Evolutionary conservation across 352 stramenopile species (phyloP).

Genomic region (Blastocystis hominis): DNA sequence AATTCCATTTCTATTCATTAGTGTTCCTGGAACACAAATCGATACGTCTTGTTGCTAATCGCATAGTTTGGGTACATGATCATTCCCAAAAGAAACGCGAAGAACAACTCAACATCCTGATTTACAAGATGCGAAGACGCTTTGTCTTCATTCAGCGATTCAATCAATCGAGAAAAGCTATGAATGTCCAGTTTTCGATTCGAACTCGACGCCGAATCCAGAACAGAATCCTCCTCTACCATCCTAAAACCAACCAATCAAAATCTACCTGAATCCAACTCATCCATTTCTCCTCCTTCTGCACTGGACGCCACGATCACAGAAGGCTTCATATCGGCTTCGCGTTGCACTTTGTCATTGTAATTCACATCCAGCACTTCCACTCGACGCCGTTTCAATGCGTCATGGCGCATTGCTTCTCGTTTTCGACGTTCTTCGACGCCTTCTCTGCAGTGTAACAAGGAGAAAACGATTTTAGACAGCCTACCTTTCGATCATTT

Average conservation of each 20-base stretch:
- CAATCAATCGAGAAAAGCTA: neutral
- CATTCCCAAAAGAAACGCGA: neutral
- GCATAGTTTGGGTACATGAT: slow-evolving; percentile 31
- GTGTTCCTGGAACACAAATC: neutral
- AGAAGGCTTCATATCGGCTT: neutral
- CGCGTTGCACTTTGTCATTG: slow-evolving; percentile 29
- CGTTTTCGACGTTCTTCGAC: neutral
- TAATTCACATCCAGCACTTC: slow-evolving; percentile 8
- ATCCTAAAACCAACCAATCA: neutral
- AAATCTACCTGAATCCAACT: neutral
- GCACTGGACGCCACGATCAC: neutral
- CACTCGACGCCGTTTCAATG: neutral
- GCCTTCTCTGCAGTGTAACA: neutral
- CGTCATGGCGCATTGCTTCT: neutral
- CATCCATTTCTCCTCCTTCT: slow-evolving; percentile 27
- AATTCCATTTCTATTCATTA: slow-evolving; percentile 34
- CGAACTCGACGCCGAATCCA: neutral
- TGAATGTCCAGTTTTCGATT: neutral
- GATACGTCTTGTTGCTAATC: slow-evolving; percentile 11
- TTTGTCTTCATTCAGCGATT: neutral
- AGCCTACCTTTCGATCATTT: neutral
- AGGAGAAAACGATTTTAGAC: neutral
- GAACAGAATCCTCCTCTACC: neutral
- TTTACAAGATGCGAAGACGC: neutral
- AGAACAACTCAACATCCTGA: neutral